Base-by-base conservation (phyloP, 164 flowering plant genomes). In the Hamamelis virginiana region DNA sequence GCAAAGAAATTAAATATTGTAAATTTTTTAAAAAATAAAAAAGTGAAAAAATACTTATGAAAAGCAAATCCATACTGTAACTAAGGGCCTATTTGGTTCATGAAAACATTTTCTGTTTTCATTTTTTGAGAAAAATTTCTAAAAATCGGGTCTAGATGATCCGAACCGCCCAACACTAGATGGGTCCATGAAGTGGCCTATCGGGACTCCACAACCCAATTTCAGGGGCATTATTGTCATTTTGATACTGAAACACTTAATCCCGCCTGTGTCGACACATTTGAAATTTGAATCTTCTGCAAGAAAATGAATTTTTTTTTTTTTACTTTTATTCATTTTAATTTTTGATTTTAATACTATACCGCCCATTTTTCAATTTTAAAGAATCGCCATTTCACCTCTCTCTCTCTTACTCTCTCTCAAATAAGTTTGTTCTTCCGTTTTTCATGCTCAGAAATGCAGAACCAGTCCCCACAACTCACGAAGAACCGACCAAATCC, bases 361-460 rank as follows among this genome's bases (percentile, higher is more conserved):
- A 61, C 82, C 82, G 82, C 82, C 70, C 76, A 71, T 48, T 61
- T 52, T 65, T 63, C 58, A 48, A n/a, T 62, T 80, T 72, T 19
- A 47, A 76, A 80, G 74, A 60, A 68, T 76, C 66, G 73, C 78
- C 77, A 48, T 64, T 69, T 67, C 70, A 56, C 48, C 67, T 57
- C 38, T 72, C 69, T 60, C 57, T 53, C 15, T 33, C 28, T 15
- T 15, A n/a, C 27, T 69, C 41, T 53, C 47, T 27, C 4, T 16
- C 33, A 14, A 15, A 38, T 15, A 25, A 15, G 22, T 19, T 21
- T 9, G 21, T 11, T 0, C 4, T 6, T 33, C 6, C 41, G 4
- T 33, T 6, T 33, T 33, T 6, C 41, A 33, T 6, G 2, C 6
- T 33, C 41, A 63, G 16, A 10, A 18, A 26, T 9, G 38, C 55